Conservation (phyloP, 2,329 filamentous ascomycete species). For the Fusarium brachygibbosum region DNA sequence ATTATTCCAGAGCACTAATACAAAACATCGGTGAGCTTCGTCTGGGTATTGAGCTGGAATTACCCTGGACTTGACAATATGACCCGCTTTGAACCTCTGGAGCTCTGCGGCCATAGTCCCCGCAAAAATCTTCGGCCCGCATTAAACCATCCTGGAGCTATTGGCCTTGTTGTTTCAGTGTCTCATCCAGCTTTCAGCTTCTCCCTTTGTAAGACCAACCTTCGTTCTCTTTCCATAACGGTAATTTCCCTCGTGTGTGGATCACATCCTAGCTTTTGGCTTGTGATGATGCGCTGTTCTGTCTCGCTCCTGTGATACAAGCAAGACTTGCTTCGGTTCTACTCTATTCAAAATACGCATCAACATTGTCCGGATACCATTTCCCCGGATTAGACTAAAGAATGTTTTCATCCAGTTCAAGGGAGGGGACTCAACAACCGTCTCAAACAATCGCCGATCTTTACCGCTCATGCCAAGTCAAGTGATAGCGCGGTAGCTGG, state of each 20-base stretch:
- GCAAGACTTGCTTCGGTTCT: neutral
- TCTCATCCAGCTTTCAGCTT: slow-evolving; percentile 38
- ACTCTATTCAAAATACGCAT: slow-evolving; percentile 7
- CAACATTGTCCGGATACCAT: neutral
- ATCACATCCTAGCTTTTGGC: neutral
- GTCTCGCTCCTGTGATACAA: neutral
- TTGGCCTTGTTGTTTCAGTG: slow-evolving; percentile 4
- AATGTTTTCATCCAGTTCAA: slow-evolving; percentile 18
- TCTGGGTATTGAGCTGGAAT: neutral
- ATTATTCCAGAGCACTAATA: too few relatives aligned
- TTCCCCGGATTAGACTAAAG: slow-evolving; percentile 22
- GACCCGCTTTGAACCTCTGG: neutral
- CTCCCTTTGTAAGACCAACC: slow-evolving; percentile 32
- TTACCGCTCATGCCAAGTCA: neutral
- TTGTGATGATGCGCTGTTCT: neutral
- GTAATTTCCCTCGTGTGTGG: slow-evolving; percentile 21
- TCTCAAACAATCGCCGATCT: slow-evolving; percentile 9
- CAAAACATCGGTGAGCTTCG: neutral
- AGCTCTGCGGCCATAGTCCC: neutral
- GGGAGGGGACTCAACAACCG: slow-evolving; percentile 8
- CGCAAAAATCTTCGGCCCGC: slow-evolving; percentile 34
- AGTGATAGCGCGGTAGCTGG: neutral
- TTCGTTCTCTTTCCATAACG: slow-evolving; percentile 5
- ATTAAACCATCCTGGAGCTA: neutral
- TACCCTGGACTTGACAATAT: slow-evolving; percentile 17